Evolutionary conservation across 73 alveolate species (phyloP).

Genomic region (Effrenium voratum): DNA sequence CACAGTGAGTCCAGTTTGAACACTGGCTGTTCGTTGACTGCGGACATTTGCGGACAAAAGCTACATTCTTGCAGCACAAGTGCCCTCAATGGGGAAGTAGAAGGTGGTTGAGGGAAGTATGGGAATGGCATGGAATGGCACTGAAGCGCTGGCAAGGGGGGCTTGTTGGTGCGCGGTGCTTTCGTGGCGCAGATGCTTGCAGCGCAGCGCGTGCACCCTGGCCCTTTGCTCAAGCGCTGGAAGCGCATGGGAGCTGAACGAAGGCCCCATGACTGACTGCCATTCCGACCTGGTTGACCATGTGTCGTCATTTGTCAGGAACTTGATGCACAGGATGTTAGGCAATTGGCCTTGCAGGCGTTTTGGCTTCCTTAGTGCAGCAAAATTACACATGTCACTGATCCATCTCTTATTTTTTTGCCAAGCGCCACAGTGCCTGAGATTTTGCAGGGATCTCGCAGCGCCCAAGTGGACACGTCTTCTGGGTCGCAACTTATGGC

Average conservation of each 20-base stretch:
- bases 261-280: conserved; percentile 89
- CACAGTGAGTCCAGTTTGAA: conserved; percentile 1
- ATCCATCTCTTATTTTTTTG: too few species aligned
- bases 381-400: too few species aligned
- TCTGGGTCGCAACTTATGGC: too few species aligned
- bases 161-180: neutral
- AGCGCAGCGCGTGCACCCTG: neutral
- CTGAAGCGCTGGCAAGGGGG: neutral
- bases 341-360: too few species aligned
- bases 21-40: neutral
- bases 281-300: neutral
- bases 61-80: neutral
- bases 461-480: too few species aligned
- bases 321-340: too few species aligned
- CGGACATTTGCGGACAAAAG: neutral
- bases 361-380: too few species aligned
- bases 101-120: neutral
- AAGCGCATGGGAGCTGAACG: too few species aligned
- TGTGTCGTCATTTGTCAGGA: too few species aligned
- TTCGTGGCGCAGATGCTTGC: neutral
- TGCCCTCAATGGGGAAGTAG: neutral
- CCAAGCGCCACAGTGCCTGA: too few species aligned
- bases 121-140: neutral
- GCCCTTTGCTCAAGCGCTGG: too few species aligned
- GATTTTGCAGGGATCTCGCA: too few species aligned